These are phyloP conservation scores for Flaveria robusta DNA, from an alignment of 129 eudicot species.

Conservation along the genomic window DNA sequence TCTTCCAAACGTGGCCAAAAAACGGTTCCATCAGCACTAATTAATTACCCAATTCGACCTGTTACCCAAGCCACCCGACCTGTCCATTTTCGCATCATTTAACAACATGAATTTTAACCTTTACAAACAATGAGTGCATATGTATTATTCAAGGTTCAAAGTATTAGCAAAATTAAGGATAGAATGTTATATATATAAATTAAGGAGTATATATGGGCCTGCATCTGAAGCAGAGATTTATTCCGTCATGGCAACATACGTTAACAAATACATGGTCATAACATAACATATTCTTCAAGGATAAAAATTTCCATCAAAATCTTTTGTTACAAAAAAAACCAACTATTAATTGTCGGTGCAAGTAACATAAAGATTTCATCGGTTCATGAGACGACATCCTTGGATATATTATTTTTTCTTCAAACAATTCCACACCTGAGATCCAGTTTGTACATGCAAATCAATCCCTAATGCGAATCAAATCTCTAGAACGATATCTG, in stretches of 20 bases:
- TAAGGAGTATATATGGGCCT: too few species aligned
- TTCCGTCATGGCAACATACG: neutral
- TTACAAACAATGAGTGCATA: too few species aligned
- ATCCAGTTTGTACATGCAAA: slow-evolving; percentile 34
- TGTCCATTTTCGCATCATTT: too few species aligned
- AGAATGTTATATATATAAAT: too few species aligned
- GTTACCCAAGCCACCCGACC: too few species aligned
- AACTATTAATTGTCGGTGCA: slow-evolving; percentile 33
- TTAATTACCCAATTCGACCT: too few species aligned
- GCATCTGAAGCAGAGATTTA: neutral
- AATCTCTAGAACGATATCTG: slow-evolving; percentile 96
- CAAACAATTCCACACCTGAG: slow-evolving; percentile 22
- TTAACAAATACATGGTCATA: slow-evolving; percentile 3
- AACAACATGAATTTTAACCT: too few species aligned
- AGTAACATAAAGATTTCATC: slow-evolving; percentile 27
- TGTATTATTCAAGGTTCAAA: too few species aligned
- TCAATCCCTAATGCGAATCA: slow-evolving; percentile 37
- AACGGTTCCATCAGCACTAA: too few species aligned
- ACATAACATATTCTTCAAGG: slow-evolving; percentile 11
- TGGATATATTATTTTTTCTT: slow-evolving; percentile 9
- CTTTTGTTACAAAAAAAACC: slow-evolving; percentile 27
- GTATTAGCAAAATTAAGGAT: too few species aligned
- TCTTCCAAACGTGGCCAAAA: too few species aligned
- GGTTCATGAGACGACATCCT: slow-evolving; percentile 17
- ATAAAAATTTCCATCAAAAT: slow-evolving; percentile 31